These are phyloP conservation scores for Rhizoclosmatium sp. DNA, from an alignment of 192 early-diverging fungal genomes.

Conservation along the genomic window DNA sequence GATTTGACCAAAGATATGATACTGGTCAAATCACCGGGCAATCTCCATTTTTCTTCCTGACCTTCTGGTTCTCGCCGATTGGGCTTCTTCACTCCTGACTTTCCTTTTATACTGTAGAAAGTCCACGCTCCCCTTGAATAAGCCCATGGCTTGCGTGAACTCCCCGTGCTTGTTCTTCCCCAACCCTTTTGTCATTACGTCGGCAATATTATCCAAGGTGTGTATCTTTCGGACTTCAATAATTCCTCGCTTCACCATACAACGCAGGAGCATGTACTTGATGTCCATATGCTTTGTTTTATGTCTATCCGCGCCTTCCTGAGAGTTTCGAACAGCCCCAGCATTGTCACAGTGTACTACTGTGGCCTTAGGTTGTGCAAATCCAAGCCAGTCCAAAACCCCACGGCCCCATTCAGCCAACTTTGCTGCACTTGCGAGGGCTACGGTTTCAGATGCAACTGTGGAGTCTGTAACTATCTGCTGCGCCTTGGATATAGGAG, in stretches of 20 bases:
- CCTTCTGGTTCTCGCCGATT: no score
- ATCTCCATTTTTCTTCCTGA: no score
- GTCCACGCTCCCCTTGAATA: slow-evolving; percentile 3
- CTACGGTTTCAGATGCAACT: neutral
- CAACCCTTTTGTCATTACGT: slow-evolving; percentile 7
- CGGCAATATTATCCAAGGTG: neutral
- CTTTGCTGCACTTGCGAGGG: neutral
- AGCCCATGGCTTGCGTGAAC: neutral
- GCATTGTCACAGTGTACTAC: neutral
- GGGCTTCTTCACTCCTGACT: neutral
- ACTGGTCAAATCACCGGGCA: no score
- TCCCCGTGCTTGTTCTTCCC: slow-evolving; percentile 4
- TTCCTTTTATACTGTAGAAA: neutral
- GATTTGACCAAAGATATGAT: no score
- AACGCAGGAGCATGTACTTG: neutral
- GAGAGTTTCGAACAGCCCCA: neutral
- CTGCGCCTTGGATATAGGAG: neutral
- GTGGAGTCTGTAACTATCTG: neutral
- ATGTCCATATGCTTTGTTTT: neutral
- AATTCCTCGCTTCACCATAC: neutral
- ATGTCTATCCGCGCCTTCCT: neutral
- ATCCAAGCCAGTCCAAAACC: neutral
- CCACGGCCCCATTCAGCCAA: neutral
- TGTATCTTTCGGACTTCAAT: neutral
- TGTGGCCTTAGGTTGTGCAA: neutral